Conservation (phyloP, 225 moss, liverwort and hornwort genomes). For the Marchantia paleacea region DNA sequence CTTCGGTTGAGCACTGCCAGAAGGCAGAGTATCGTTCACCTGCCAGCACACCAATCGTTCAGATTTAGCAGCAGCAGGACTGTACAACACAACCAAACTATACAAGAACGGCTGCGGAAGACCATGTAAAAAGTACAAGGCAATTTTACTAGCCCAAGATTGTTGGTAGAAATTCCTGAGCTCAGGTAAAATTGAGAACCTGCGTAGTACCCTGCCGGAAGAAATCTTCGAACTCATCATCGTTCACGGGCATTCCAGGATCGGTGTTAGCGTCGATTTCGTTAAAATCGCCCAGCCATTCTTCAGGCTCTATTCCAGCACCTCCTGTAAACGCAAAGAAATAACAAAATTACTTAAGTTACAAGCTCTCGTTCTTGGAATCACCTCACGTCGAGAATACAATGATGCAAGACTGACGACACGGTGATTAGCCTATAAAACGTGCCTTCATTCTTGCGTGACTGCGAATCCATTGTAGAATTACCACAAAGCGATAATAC, state of each 20-base stretch:
- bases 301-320: not conserved
- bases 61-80: not conserved
- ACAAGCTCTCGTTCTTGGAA: not conserved
- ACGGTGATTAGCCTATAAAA: not conserved
- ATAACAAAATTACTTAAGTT: too few species aligned
- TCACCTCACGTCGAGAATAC: not conserved
- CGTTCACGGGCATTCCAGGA: conserved; percentile 32
- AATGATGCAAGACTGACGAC: not conserved
- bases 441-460: too few species aligned
- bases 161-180: not conserved
- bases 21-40: conserved; percentile 8
- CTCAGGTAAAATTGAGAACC: conserved; percentile 14
- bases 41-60: conserved; percentile 2
- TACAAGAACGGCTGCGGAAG: not conserved
- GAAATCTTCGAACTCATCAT: conserved; percentile 40
- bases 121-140: not conserved
- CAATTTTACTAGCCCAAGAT: not conserved
- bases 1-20: conserved; percentile 3
- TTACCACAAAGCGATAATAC: not conserved
- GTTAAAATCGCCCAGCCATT: not conserved
- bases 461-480: too few species aligned
- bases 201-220: conserved; percentile 39
- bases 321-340: not conserved
- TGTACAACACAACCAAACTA: not conserved
- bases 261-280: conserved; percentile 15